Base-by-base conservation (phyloP, 208 protist genomes). In the Acanthamoeba triangularis region DNA sequence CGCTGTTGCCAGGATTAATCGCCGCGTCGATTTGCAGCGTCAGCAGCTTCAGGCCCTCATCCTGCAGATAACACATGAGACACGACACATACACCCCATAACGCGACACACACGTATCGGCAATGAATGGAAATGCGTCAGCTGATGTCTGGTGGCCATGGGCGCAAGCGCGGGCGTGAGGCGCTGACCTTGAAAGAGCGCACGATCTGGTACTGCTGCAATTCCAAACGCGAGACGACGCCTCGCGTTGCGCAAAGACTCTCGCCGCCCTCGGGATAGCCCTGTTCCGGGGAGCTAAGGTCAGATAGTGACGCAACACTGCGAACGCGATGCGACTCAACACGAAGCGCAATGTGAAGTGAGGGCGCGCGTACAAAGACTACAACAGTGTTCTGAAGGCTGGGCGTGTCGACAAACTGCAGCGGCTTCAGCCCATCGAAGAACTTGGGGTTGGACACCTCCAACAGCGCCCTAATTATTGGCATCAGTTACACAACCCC, bases 231-330 rank as follows among this genome's bases (percentile, higher is more conserved):
- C 23, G 94, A 95, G 3, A 95, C 94, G 44, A 95, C 94, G 67
- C 94, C 94, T 7, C 80, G 65, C 47, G 94, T 95, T 56, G 80
- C 80, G 37, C 65, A 90, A 14, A 95, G 69, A n/a, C 80, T 54
- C n/a, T 95, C 82, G 28, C 94, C 94, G 28, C 94, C 94, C 16
- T 87, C 67, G 18, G 94, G 94, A 65, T 87, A 95, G 47, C 94
- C 94, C n/a, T 35, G 25, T 67, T 61, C 7, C 65, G 10, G 47
- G 54, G 30, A 92, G 6, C 61, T 72, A 52, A 52, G 49, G 11
- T 52, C 7, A 52, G 49, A 52, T 52, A 52, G n/a, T n/a, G n/a
- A n/a, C n/a, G n/a, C n/a, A n/a, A n/a, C n/a, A n/a, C n/a, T n/a
- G n/a, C n/a, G n/a, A n/a, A n/a, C n/a, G n/a, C n/a, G n/a, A n/a